phyloP scores from a whole-genome alignment of 2,329 filamentous ascomycete species.

The Blastomyces percursus region DNA sequence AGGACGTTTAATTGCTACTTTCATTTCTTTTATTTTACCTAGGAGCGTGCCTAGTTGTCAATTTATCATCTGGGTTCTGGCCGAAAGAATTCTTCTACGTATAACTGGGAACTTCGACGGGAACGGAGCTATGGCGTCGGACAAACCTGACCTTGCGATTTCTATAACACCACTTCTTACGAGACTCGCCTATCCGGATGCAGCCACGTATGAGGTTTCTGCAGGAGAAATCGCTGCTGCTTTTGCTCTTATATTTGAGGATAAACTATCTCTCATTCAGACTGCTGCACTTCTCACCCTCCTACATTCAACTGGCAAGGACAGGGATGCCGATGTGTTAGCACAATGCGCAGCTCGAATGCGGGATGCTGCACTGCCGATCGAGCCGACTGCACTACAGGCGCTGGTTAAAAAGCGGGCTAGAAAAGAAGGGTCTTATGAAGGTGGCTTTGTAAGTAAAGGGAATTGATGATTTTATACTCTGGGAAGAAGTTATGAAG shows the following conservation, averaged over 20 bases:
- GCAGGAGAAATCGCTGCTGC: constrained; percentile 80
- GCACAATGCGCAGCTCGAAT: constrained; percentile 75
- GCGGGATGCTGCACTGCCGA: constrained; percentile 63
- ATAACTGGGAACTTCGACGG: neutral
- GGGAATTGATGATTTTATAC: neutral
- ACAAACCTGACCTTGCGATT: constrained; percentile 26
- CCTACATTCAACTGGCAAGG: constrained; percentile 80
- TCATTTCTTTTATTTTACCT: neutral
- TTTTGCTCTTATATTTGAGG: constrained; percentile 81
- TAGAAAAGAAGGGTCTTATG: constrained; percentile 60
- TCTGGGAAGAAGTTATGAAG: neutral
- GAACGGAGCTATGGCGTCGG: constrained; percentile 18
- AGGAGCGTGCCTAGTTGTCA: too few species aligned
- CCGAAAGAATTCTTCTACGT: neutral
- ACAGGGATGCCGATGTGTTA: constrained; percentile 74
- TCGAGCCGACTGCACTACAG: constrained; percentile 54
- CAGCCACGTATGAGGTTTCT: constrained; percentile 45
- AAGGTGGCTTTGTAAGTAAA: constrained; percentile 64
- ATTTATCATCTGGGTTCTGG: neutral
- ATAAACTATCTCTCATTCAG: constrained; percentile 79
- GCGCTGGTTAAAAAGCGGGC: constrained; percentile 50
- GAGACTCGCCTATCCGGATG: constrained; percentile 34
- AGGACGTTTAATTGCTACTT: neutral
- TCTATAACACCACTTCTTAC: constrained; percentile 41
- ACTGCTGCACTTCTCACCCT: constrained; percentile 79